Percentiles rank a stretch among this genome's conserved stretches.
Evolutionary conservation across 148 eudicot species (phyloP).

Genomic region (Mesembryanthemum crystallinum): DNA sequence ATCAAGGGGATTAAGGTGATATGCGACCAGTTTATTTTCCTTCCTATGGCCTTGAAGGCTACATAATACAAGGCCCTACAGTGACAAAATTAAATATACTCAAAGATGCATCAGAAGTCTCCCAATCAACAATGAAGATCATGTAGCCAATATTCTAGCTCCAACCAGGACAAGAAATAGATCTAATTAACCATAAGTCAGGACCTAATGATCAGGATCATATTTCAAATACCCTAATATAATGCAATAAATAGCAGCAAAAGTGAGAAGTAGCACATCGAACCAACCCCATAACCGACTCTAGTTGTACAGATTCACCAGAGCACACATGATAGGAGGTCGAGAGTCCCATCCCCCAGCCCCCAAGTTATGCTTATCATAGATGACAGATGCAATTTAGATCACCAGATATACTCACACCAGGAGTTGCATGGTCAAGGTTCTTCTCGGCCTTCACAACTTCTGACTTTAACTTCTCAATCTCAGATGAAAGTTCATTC

Average conservation of each 20-base stretch:
- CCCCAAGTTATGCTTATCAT: slow-evolving; percentile 5
- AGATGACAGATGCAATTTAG: not conserved
- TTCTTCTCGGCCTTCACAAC: slow-evolving; percentile 87
- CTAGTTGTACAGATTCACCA: not conserved
- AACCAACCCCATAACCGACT: not conserved
- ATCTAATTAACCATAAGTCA: not conserved
- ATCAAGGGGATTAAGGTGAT: not conserved
- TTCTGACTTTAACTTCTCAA: slow-evolving; percentile 74
- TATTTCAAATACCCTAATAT: not conserved
- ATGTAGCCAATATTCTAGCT: not conserved
- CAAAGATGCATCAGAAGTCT: not conserved
- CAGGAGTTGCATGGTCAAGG: slow-evolving; percentile 95
- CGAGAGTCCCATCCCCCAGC: not conserved
- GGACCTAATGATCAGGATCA: not conserved
- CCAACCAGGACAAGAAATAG: slow-evolving; percentile 1
- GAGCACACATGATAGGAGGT: not conserved
- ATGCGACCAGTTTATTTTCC: not conserved
- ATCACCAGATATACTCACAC: slow-evolving; percentile 54
- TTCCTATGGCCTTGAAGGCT: not conserved
- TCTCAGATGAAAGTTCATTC: slow-evolving; percentile 77
- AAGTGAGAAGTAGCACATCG: not conserved
- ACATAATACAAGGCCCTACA: not conserved
- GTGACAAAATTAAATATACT: not conserved
- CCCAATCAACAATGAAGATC: not conserved
- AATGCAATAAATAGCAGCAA: not conserved